Evolutionary conservation across 1,284 basidiomycete species (phyloP).

Genomic region (Naganishia cerealis): DNA sequence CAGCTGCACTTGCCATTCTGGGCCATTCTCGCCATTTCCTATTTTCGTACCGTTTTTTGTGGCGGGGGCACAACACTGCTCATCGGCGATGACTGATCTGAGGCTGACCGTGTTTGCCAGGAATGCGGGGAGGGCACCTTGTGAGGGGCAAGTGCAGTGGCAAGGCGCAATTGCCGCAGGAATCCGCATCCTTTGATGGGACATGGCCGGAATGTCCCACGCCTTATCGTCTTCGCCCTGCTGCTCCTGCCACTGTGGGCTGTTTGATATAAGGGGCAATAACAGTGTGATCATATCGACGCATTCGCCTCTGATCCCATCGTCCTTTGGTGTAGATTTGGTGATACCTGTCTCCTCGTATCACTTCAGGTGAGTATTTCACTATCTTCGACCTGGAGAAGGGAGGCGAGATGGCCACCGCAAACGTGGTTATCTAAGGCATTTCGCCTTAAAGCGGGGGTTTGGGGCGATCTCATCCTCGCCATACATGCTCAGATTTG

Average conservation of each 20-base stretch:
- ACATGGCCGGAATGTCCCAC: background rate
- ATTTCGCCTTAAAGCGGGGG: background rate
- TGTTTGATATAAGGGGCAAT: background rate
- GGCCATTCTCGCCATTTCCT: constrained; percentile 12
- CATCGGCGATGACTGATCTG: constrained; percentile 3
- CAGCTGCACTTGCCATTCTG: background rate
- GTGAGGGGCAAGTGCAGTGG: constrained; percentile 4
- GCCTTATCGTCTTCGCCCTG: constrained; percentile 6
- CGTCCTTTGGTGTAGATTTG: background rate
- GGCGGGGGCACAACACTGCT: background rate
- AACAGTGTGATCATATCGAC: background rate
- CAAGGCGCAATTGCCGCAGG: constrained; percentile 16
- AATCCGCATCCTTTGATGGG: constrained; percentile 4
- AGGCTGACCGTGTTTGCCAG: background rate
- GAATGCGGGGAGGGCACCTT: background rate
- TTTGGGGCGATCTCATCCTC: background rate
- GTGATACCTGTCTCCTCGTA: background rate
- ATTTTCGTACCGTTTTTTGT: background rate
- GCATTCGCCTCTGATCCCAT: background rate
- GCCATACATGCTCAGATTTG: background rate
- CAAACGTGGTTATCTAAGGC: background rate
- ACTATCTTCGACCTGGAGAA: background rate
- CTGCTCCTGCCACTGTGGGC: background rate
- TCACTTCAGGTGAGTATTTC: background rate
- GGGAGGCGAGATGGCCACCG: background rate